These are phyloP conservation scores for Blastomyces parvus DNA, from an alignment of 2,329 filamentous ascomycete genomes.

Conservation along the genomic window DNA sequence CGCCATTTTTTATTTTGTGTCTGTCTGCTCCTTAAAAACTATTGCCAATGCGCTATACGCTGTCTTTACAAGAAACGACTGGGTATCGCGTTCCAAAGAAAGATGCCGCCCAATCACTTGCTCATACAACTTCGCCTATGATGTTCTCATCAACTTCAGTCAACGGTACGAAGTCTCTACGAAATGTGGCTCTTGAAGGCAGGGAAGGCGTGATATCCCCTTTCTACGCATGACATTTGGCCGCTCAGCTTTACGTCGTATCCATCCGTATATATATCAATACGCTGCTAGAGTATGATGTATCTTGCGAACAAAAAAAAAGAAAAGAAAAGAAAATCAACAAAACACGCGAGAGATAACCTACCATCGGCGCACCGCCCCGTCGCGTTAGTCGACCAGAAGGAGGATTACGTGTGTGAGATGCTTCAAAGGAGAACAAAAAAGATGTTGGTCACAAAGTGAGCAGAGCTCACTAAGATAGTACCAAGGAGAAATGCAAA, in stretches of 20 bases:
- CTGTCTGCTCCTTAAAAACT: not conserved
- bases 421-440: not conserved
- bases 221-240: not conserved
- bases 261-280: not conserved
- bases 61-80: not conserved
- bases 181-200: not conserved
- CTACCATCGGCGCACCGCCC: not conserved
- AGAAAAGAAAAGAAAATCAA: not conserved
- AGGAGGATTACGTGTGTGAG: not conserved
- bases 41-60: not conserved
- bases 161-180: not conserved
- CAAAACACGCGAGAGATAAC: not conserved
- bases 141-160: not conserved
- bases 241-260: not conserved
- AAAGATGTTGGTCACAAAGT: not conserved
- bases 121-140: not conserved
- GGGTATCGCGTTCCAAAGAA: not conserved
- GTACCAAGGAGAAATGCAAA: not conserved
- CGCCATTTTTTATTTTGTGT: not conserved
- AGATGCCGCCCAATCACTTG: not conserved
- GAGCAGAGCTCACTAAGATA: not conserved
- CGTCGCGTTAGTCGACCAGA: not conserved
- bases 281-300: not conserved
- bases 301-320: not conserved
- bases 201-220: no score